Evolutionary conservation across 179 eudicot genomes (phyloP).

Genomic region (Silene noctiflora): DNA sequence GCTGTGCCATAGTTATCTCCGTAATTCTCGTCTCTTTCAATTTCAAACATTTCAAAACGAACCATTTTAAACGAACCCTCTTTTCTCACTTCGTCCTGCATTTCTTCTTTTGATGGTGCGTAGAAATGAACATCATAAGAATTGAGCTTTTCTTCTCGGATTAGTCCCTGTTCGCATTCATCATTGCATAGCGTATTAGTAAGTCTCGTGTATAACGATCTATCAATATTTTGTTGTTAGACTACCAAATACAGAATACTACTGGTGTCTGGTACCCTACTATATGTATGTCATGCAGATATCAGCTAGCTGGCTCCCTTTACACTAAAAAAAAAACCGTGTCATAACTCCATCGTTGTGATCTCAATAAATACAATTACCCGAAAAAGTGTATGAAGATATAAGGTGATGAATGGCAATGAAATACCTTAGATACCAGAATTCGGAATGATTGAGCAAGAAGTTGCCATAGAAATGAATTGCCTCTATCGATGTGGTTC

Average conservation of each 20-base stretch:
- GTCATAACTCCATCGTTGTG: no score
- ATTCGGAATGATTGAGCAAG: conserved; percentile 54
- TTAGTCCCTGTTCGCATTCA: conserved; percentile 41
- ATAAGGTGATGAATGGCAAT: background rate
- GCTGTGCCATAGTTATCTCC: conserved; percentile 38
- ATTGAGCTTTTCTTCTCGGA: conserved; percentile 60
- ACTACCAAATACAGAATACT: no score
- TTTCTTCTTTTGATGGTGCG: conserved; percentile 71
- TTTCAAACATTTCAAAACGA: conserved; percentile 50
- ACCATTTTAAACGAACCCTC: conserved; percentile 64
- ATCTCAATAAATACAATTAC: no score
- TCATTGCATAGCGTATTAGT: background rate
- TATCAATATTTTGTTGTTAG: no score
- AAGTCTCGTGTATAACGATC: background rate
- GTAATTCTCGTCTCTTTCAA: conserved; percentile 30
- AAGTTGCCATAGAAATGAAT: conserved; percentile 68
- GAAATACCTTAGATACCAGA: conserved; percentile 49
- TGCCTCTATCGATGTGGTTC: conserved; percentile 60
- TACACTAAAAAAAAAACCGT: no score
- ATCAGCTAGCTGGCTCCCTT: background rate
- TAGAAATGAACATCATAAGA: conserved; percentile 78
- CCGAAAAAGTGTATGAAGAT: no score
- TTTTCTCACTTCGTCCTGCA: conserved; percentile 54
- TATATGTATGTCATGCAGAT: no score
- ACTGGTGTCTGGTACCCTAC: no score